phyloP scores from a whole-genome alignment of 352 stramenopile genomes.

The Thalassiosira livingstoniorum region DNA sequence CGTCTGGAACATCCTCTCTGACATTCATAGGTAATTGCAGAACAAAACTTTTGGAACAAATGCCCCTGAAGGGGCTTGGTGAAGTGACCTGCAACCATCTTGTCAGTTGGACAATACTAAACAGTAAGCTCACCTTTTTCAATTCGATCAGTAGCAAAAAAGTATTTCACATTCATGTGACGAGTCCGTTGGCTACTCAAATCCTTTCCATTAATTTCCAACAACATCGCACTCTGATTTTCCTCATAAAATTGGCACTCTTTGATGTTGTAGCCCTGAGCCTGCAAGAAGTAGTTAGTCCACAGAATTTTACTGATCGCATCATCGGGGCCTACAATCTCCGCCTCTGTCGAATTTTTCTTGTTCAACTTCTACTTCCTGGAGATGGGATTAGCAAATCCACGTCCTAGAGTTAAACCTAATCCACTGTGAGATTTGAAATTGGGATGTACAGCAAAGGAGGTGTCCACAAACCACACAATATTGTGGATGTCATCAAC shows the following conservation, averaged over 20 bases:
- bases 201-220: not conserved
- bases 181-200: conserved; percentile 32
- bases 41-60: no score
- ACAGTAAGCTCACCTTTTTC: conserved; percentile 27
- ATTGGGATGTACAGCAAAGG: conserved; percentile 9
- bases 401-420: not conserved
- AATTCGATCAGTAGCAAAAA: conserved; percentile 53
- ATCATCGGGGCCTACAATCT: conserved; percentile 1
- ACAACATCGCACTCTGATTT: conserved; percentile 42
- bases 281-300: conserved; percentile 51
- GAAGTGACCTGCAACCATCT: conserved; percentile 58
- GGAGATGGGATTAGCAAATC: not conserved
- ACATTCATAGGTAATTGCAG: no score
- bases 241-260: conserved; percentile 40
- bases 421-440: conserved; percentile 2
- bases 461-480: conserved; percentile 12
- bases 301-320: conserved; percentile 24
- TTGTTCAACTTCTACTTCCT: conserved; percentile 13
- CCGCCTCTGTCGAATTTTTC: not conserved
- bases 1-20: no score
- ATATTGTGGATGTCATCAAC: conserved; percentile 7
- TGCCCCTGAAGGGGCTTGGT: conserved; percentile 47
- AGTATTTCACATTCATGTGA: conserved; percentile 64
- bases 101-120: conserved; percentile 50
- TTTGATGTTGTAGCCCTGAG: not conserved